A percentile compares a stretch with the other conserved stretches of the same genome.
Conservation (phyloP, 148 eudicot genomes). For the Arctostaphylos glauca region DNA sequence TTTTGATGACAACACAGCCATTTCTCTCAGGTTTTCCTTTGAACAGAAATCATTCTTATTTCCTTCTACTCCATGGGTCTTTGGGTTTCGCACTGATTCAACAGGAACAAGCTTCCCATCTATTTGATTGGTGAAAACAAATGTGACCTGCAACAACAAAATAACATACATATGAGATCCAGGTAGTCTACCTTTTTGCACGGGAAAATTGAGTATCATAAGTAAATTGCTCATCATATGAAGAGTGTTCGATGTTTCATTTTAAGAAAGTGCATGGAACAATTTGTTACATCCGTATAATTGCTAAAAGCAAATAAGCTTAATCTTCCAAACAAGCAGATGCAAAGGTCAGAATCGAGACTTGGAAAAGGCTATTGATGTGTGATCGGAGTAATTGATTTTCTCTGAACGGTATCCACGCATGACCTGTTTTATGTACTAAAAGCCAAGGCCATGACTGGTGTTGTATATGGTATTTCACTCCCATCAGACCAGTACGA, state of each 20-base stretch:
- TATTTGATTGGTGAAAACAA: conserved; percentile 92
- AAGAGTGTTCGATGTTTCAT: not conserved
- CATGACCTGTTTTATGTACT: not conserved
- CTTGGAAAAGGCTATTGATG: too few species aligned
- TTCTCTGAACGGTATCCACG: not conserved
- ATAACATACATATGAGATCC: not conserved
- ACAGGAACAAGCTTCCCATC: conserved; percentile 88
- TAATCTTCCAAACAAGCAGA: not conserved
- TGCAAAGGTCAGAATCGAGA: not conserved
- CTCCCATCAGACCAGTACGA: not conserved
- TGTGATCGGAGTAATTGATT: not conserved
- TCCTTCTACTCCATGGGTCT: conserved; percentile 23
- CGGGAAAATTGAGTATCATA: not conserved
- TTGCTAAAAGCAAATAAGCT: not conserved
- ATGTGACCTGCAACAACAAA: conserved; percentile 65
- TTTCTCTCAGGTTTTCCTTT: conserved; percentile 27
- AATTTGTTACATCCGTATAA: not conserved
- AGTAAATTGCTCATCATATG: not conserved
- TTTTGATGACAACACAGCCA: conserved; percentile 23
- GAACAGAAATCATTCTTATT: conserved; percentile 17
- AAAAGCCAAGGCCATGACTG: not conserved
- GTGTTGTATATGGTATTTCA: not conserved
- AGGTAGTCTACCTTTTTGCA: not conserved
- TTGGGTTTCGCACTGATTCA: conserved; percentile 52
- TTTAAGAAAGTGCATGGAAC: not conserved